Conservation (phyloP, 2,329 filamentous ascomycete genomes). For the Fusarium goolgardi region DNA sequence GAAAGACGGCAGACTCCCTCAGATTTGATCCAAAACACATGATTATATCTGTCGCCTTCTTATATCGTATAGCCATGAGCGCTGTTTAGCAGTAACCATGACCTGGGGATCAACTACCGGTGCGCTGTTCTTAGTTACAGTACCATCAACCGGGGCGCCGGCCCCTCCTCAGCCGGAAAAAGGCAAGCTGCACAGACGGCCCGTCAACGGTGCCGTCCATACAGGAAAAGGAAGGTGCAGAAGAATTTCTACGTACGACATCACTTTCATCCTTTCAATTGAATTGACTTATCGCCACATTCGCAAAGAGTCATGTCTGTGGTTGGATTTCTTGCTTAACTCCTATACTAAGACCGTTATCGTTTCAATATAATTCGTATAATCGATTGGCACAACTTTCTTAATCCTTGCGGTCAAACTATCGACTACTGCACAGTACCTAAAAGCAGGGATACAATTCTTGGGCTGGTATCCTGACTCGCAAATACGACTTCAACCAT, state of each 20-base stretch:
- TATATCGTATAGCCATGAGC: not conserved
- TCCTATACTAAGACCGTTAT: not conserved
- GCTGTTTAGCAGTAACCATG: not conserved
- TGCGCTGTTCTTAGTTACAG: conserved; percentile 1
- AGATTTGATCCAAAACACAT: not conserved
- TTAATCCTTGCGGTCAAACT: conserved; percentile 16
- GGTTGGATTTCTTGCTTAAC: not conserved
- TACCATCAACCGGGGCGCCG: conserved; percentile 30
- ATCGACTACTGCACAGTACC: conserved; percentile 6
- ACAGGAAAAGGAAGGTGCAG: conserved; percentile 9
- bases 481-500: conserved; percentile 20
- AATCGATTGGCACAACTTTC: not conserved
- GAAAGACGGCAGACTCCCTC: not conserved
- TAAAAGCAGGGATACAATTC: conserved; percentile 26
- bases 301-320: not conserved
- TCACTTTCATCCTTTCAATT: conserved; percentile 27
- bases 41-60: not conserved
- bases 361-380: conserved; percentile 1
- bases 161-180: conserved; percentile 39
- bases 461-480: conserved; percentile 26
- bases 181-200: conserved; percentile 26
- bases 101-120: conserved; percentile 2
- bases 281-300: conserved; percentile 32
- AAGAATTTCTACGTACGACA: conserved; percentile 30
- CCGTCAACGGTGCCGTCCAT: conserved; percentile 19